These are phyloP conservation scores for Solanum ossicruentum DNA, from an alignment of 257 asterid species.

Conservation along the genomic window DNA sequence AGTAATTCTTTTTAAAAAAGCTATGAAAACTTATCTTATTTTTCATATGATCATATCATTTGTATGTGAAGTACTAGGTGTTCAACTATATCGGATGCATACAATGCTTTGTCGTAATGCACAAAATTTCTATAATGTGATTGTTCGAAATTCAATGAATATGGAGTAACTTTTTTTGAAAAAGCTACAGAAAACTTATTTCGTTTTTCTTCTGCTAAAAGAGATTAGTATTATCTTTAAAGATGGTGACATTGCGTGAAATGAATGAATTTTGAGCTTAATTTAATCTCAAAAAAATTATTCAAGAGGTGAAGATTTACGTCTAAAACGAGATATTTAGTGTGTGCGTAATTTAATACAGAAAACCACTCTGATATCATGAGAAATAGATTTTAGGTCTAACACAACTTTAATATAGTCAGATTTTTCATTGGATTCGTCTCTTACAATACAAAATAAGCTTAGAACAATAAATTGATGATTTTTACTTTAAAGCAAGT, in stretches of 20 bases:
- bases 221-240: neutral
- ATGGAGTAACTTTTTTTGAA: too few relatives aligned
- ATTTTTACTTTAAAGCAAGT: neutral
- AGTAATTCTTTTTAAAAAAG: neutral
- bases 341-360: neutral
- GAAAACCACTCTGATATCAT: neutral
- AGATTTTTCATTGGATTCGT: rapidly evolving
- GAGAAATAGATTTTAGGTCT: neutral
- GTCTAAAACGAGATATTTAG: neutral
- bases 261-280: neutral
- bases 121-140: neutral
- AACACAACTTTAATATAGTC: neutral
- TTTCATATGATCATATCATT: neutral
- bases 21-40: neutral
- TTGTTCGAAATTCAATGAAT: neutral
- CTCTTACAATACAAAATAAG: neutral
- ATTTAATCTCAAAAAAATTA: neutral
- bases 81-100: neutral
- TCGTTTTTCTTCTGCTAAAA: neutral
- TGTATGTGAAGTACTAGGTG: neutral
- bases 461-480: rapidly evolving
- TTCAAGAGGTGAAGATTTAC: neutral
- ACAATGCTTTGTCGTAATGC: neutral
- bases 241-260: neutral
- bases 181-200: neutral